Evolutionary conservation across 2,329 filamentous ascomycete genomes (phyloP).

Genomic region (Stagonosporopsis tanaceti): DNA sequence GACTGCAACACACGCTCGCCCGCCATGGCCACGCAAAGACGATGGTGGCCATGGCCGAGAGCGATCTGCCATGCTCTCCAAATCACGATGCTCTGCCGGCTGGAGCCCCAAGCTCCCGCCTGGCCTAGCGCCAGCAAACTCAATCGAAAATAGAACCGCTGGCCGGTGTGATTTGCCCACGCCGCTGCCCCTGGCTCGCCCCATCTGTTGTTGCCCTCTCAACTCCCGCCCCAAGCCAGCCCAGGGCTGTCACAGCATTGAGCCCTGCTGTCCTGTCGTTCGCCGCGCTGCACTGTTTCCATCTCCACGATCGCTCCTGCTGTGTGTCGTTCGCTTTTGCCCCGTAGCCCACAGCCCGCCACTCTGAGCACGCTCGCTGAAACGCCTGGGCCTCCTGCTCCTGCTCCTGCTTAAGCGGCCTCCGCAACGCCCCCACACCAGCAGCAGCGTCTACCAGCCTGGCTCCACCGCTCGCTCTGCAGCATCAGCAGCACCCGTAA

Average conservation of each 20-base stretch:
- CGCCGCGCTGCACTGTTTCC: conserved; percentile 9
- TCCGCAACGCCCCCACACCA: conserved; percentile 19
- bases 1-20: background rate
- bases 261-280: conserved; percentile 18
- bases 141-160: conserved; percentile 16
- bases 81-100: conserved; percentile 17
- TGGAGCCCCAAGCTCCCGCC: conserved; percentile 9
- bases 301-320: conserved; percentile 14
- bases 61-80: conserved; percentile 7
- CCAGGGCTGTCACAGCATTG: conserved; percentile 11
- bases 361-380: conserved; percentile 13
- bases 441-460: conserved; percentile 7
- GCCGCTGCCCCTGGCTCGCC: conserved; percentile 15
- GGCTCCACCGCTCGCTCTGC: conserved; percentile 10
- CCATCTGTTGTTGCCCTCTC: conserved; percentile 19
- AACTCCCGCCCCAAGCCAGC: conserved; percentile 13
- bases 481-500: conserved; percentile 10
- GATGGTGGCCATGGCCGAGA: conserved; percentile 8
- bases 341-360: background rate
- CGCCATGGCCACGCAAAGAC: conserved; percentile 1
- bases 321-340: conserved; percentile 12
- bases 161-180: conserved; percentile 10
- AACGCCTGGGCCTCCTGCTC: conserved; percentile 14
- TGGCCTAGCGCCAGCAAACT: conserved; percentile 6
- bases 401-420: conserved; percentile 13